phyloP scores from a whole-genome alignment of 2,329 filamentous ascomycete species.

The Xylariales sp. region DNA sequence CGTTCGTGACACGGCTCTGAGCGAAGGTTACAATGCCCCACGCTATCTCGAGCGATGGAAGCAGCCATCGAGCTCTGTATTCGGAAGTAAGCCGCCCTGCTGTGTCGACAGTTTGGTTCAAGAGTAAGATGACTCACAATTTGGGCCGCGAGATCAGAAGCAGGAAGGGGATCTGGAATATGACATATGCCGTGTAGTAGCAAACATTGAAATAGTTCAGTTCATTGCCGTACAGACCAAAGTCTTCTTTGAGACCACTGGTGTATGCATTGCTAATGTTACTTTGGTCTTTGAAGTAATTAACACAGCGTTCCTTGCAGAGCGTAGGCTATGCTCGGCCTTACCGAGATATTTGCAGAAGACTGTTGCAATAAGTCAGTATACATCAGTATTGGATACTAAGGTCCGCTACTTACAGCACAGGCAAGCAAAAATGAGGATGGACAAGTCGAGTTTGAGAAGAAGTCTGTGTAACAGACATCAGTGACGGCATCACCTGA shows the following conservation, averaged over 20 bases:
- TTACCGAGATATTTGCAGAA: slow-evolving; percentile 29
- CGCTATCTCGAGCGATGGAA: slow-evolving; percentile 25
- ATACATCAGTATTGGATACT: too few relatives aligned
- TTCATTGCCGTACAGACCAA: slow-evolving; percentile 32
- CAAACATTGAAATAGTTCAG: slow-evolving; percentile 36
- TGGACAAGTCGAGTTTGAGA: slow-evolving; percentile 28
- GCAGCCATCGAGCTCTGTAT: slow-evolving; percentile 23
- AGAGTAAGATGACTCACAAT: slow-evolving; percentile 20
- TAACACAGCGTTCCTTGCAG: too few relatives aligned
- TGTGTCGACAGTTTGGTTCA: not conserved
- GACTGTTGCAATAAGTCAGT: too few relatives aligned
- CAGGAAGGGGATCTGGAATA: slow-evolving; percentile 29
- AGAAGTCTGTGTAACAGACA: slow-evolving; percentile 18
- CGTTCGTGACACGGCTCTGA: slow-evolving; percentile 23
- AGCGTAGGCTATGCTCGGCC: too few relatives aligned
- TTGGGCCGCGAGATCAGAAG: slow-evolving; percentile 26
- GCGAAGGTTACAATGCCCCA: slow-evolving; percentile 29
- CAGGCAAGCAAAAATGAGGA: slow-evolving; percentile 27
- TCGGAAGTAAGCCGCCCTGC: too few relatives aligned
- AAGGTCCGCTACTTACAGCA: slow-evolving; percentile 31
- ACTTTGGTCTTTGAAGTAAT: slow-evolving; percentile 24
- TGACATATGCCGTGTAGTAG: slow-evolving; percentile 33
- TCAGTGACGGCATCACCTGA: not conserved
- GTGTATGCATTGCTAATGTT: slow-evolving; percentile 34
- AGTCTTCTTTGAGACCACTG: slow-evolving; percentile 34